These are phyloP conservation scores for Venturia oleaginea DNA, from an alignment of 2,329 filamentous ascomycete species.

Conservation along the genomic window DNA sequence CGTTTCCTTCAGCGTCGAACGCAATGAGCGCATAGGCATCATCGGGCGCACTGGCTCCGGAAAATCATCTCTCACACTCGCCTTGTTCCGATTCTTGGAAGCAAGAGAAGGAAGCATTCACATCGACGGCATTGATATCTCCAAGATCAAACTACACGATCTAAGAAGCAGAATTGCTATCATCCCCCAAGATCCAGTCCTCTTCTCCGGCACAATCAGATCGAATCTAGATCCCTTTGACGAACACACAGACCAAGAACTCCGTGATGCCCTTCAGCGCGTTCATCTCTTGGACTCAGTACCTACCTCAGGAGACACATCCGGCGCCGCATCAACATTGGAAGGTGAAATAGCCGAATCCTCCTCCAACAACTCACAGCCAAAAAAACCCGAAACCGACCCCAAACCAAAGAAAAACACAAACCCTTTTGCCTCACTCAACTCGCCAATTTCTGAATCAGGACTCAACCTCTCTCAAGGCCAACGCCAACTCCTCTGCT, in stretches of 20 bases:
- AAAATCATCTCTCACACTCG: constrained; percentile 66
- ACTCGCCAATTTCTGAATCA: constrained; percentile 16
- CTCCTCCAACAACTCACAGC: not conserved
- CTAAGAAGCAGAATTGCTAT: constrained; percentile 68
- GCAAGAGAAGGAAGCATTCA: constrained; percentile 16
- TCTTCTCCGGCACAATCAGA: constrained; percentile 71
- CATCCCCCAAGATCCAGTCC: constrained; percentile 73
- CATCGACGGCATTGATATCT: constrained; percentile 68
- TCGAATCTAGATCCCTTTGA: constrained; percentile 71
- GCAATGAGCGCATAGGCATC: constrained; percentile 52
- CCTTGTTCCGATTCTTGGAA: constrained; percentile 70
- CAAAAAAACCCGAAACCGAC: not conserved
- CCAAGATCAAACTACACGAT: constrained; percentile 59
- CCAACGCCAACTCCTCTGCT: constrained; percentile 20
- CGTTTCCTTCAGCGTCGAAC: constrained; percentile 55
- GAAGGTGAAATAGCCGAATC: not conserved
- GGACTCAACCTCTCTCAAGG: constrained; percentile 19
- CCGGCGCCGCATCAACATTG: not conserved
- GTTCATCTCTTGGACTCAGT: constrained; percentile 52
- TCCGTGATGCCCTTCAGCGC: constrained; percentile 59
- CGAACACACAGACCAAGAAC: constrained; percentile 57
- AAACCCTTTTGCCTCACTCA: constrained; percentile 18
- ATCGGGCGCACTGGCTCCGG: constrained; percentile 71
- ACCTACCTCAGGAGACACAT: not conserved
- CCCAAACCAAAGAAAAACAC: constrained; percentile 13